A percentile compares a stretch with the other conserved stretches of the same genome.
Conservation (phyloP, 2,329 filamentous ascomycete genomes). For the Arthroderma uncinatum region DNA sequence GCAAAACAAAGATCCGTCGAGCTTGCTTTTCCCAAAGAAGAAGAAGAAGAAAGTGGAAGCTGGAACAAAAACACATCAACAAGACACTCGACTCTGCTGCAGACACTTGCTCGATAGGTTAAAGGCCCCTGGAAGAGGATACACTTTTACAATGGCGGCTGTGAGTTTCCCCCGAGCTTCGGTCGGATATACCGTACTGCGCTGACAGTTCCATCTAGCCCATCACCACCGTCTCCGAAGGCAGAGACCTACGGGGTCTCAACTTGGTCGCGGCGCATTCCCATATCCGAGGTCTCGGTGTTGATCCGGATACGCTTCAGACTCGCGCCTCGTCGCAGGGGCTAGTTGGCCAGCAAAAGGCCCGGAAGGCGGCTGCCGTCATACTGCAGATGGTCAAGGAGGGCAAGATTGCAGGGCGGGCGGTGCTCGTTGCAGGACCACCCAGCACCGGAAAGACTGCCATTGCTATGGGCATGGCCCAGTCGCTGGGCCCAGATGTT, state of each 20-base stretch:
- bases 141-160: conserved; percentile 24
- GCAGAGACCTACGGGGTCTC: conserved; percentile 87
- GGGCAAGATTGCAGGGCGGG: conserved; percentile 92
- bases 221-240: conserved; percentile 81
- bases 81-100: not conserved
- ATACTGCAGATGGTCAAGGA: conserved; percentile 99
- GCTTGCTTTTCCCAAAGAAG: not conserved
- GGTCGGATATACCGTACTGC: not conserved
- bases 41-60: not conserved
- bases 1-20: not conserved
- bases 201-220: conserved; percentile 29
- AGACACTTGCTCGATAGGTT: not conserved
- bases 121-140: not conserved
- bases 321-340: conserved; percentile 78
- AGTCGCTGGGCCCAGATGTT: conserved; percentile 85
- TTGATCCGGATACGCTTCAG: conserved; percentile 83
- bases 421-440: conserved; percentile 86
- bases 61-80: not conserved
- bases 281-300: conserved; percentile 89
- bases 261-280: conserved; percentile 98
- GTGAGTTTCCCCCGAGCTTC: conserved; percentile 21
- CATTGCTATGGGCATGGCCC: conserved; percentile 97
- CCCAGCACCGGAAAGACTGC: conserved; percentile 97
- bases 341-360: conserved; percentile 91
- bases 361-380: conserved; percentile 87